A percentile compares a stretch with the other conserved stretches of the same genome.
Evolutionary conservation across 148 eudicot genomes (phyloP).

Genomic region (Dysphania ambrosioides): DNA sequence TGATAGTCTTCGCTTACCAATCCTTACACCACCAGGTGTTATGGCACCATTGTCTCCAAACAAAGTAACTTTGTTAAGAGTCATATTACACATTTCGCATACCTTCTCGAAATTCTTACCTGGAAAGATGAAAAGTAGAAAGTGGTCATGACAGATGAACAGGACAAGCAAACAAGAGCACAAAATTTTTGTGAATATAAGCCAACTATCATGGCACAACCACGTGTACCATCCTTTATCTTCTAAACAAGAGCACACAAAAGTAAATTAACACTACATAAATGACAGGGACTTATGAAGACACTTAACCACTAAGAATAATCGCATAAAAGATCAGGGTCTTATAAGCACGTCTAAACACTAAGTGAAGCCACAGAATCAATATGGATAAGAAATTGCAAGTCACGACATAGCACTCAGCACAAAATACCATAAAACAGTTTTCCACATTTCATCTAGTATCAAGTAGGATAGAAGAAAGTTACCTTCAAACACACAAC

Average conservation of each 20-base stretch:
- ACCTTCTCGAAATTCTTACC: slow-evolving; percentile 84
- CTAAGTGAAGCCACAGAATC: no score
- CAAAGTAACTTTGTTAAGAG: slow-evolving; percentile 72
- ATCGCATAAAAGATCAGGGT: not conserved
- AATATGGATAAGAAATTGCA: no score
- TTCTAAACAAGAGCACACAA: not conserved
- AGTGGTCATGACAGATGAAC: not conserved
- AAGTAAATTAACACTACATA: not conserved
- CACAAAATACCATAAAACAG: no score
- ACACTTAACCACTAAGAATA: not conserved
- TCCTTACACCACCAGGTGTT: slow-evolving; percentile 63
- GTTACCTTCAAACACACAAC: no score
- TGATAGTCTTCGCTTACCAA: slow-evolving; percentile 31
- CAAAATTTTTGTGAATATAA: not conserved
- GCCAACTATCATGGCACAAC: not conserved
- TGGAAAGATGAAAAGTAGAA: slow-evolving; percentile 22
- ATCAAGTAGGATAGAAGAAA: no score
- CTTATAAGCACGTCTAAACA: no score
- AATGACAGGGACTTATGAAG: not conserved
- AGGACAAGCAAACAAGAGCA: not conserved
- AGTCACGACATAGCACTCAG: no score
- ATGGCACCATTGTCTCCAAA: slow-evolving; percentile 79
- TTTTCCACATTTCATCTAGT: no score
- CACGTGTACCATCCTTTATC: not conserved
- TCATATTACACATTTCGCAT: slow-evolving; percentile 88